phyloP scores from a whole-genome alignment of 257 asterid genomes.

The Plantago elongata region DNA sequence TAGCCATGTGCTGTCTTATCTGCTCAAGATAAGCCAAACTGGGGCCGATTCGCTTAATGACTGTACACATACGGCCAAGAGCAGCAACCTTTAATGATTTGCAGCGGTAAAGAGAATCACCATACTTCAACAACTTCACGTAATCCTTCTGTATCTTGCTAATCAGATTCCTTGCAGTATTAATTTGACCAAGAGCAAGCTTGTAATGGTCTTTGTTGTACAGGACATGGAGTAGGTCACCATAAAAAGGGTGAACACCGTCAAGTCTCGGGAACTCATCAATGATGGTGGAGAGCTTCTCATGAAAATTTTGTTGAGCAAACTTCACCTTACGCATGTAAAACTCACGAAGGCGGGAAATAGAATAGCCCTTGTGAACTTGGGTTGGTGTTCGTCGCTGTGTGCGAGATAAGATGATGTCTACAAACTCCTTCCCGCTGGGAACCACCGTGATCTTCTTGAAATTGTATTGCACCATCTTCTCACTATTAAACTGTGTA shows the following conservation, averaged over 20 bases:
- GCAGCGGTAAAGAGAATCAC: conserved; percentile 88
- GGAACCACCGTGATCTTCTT: conserved; percentile 92
- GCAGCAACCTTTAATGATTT: conserved; percentile 92
- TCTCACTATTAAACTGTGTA: conserved; percentile 16
- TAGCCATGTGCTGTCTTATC: conserved; percentile 95
- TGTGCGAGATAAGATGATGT: conserved; percentile 87
- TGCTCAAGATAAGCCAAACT: conserved; percentile 98
- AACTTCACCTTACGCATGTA: conserved; percentile 96
- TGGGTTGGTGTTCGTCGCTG: conserved; percentile 95
- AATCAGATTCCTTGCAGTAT: conserved; percentile 81
- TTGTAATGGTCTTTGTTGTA: conserved; percentile 95
- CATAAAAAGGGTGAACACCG: conserved; percentile 94
- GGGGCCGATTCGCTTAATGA: conserved; percentile 70
- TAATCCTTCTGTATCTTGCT: conserved; percentile 79
- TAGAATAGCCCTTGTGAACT: conserved; percentile 97
- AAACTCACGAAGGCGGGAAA: conserved; percentile 79
- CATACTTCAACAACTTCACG: conserved; percentile 76
- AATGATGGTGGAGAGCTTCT: conserved; percentile 77
- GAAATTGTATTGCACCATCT: conserved; percentile 94
- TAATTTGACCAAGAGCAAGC: conserved; percentile 95
- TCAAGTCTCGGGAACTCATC: conserved; percentile 94
- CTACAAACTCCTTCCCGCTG: conserved; percentile 79
- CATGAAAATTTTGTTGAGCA: conserved; percentile 75
- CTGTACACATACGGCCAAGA: conserved; percentile 94
- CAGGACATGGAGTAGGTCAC: conserved; percentile 87